A percentile compares a stretch with the other conserved stretches of the same genome.
These are phyloP conservation scores for Furcasterigmium sp. DNA, from an alignment of 2,329 filamentous ascomycete genomes.

Conservation along the genomic window DNA sequence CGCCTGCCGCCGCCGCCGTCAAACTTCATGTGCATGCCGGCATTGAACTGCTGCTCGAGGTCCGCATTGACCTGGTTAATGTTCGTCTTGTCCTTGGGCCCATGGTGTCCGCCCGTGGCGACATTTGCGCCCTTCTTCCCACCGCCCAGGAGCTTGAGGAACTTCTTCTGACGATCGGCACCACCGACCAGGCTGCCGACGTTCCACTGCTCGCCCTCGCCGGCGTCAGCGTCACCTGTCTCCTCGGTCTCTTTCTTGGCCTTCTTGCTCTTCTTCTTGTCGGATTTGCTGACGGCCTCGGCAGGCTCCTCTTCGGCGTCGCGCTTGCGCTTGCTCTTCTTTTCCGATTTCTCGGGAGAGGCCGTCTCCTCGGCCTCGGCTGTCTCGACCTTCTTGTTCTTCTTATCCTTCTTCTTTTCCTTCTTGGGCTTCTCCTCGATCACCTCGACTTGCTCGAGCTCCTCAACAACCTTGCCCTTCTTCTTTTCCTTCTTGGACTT, in stretches of 20 bases:
- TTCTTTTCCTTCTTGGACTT: conserved; percentile 15
- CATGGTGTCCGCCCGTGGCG: conserved; percentile 3
- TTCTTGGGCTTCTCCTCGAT: conserved; percentile 13
- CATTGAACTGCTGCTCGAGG: conserved; percentile 52
- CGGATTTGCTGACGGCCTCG: conserved; percentile 18
- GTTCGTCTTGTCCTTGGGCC: conserved; percentile 20
- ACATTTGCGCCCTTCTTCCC: conserved; percentile 33
- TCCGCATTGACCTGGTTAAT: conserved; percentile 39
- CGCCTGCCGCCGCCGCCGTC: conserved; percentile 42
- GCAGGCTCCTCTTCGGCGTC: conserved; percentile 19
- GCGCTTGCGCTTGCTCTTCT: conserved; percentile 16
- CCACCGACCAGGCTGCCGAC: conserved; percentile 47
- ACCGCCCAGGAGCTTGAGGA: conserved; percentile 49
- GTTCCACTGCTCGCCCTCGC: conserved; percentile 43
- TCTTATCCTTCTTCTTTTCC: conserved; percentile 12
- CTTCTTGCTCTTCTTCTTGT: conserved; percentile 16
- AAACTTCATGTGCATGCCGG: conserved; percentile 51
- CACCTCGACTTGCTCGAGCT: conserved; percentile 3
- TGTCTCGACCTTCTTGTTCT: conserved; percentile 10
- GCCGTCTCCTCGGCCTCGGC: conserved; percentile 9
- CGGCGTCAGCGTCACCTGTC: conserved; percentile 12
- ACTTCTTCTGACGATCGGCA: conserved; percentile 47
- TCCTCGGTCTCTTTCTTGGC: conserved; percentile 15
- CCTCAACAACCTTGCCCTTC: conserved; percentile 9
- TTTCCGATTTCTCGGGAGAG: conserved; percentile 14